Evolutionary conservation across 2,329 filamentous ascomycete genomes (phyloP), one percentile per base, ranked within the genome.

Genomic region (Colletotrichum orbiculare): DNA sequence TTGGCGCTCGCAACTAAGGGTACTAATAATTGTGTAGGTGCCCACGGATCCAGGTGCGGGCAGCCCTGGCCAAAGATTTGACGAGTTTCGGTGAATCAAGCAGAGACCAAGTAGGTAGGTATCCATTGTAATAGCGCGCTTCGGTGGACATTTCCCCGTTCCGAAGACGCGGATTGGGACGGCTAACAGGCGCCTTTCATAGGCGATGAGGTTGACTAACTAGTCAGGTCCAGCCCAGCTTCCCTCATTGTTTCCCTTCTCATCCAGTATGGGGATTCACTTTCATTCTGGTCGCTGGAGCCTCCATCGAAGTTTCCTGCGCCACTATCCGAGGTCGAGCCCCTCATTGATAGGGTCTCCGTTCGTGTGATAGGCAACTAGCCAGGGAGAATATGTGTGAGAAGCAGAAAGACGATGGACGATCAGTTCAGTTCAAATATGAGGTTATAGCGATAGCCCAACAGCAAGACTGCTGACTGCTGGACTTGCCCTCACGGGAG

Each of bases 181-280:
- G 62, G 58, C 10, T 48, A 53, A 62, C 52, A 66, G 63, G 58
- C 58, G 52, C 58, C 63, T 62, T 62, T 62, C 63, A 63, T 47
- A 53, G 45, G 38, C 39, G 33, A 13, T 35, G 13, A 41, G 39
- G 52, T 8, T 17, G 15, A 17, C 15, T 17, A 17, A 17, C 15
- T 17, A 17, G 15, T 17, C 2, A 17, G 15, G 15, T 17, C 15
- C 15, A 17, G 15, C 15, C 15, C 15, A 17, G 15, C 15, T 17
- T 49, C 10, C 39, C 39, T 52, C 41, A 53, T 47, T 52, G 55
- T 43, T 57, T 42, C 57, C 15, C 12, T 57, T 57, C 13, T 15
- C 17, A 17, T 43, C 41, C 41, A 43, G 41, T 8, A 43, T 8
- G 49, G 37, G 39, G 50, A 45, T 52, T 48, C 49, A 34, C 7